Evolutionary conservation across 2,329 filamentous ascomycete genomes (phyloP).

Genomic region (Xylariaceae sp.): DNA sequence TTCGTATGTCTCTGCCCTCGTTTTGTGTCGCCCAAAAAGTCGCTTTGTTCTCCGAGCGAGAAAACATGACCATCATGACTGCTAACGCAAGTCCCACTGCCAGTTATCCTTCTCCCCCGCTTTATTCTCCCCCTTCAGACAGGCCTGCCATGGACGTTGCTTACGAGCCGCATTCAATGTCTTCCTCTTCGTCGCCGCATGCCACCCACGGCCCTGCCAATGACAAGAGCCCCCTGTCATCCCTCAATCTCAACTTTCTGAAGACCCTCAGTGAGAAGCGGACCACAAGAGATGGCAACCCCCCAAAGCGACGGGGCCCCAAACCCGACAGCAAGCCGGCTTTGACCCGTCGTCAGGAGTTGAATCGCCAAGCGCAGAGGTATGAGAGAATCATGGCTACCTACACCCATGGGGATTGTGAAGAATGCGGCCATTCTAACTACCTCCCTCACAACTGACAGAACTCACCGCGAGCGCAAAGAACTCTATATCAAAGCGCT

Average conservation of each 20-base stretch:
- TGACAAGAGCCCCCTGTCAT: conserved; percentile 36
- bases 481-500: conserved; percentile 93
- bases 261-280: conserved; percentile 68
- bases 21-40: conserved; percentile 5
- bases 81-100: conserved; percentile 35
- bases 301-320: conserved; percentile 82
- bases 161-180: conserved; percentile 37
- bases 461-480: conserved; percentile 94
- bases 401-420: neutral
- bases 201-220: conserved; percentile 17
- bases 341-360: conserved; percentile 81
- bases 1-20: conserved; percentile 9
- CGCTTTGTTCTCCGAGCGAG: conserved; percentile 11
- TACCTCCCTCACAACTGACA: conserved; percentile 33
- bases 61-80: conserved; percentile 27
- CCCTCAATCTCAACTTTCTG: conserved; percentile 55
- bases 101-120: conserved; percentile 35
- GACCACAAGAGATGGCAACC: conserved; percentile 76
- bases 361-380: conserved; percentile 95
- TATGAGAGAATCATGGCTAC: conserved; percentile 37
- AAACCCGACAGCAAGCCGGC: conserved; percentile 97
- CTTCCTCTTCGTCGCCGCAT: conserved; percentile 43
- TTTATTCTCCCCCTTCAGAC: conserved; percentile 30
- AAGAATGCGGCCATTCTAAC: conserved; percentile 10
- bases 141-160: conserved; percentile 31